Conservation (phyloP, 345 rosid genomes). For the Brassica cretica region DNA sequence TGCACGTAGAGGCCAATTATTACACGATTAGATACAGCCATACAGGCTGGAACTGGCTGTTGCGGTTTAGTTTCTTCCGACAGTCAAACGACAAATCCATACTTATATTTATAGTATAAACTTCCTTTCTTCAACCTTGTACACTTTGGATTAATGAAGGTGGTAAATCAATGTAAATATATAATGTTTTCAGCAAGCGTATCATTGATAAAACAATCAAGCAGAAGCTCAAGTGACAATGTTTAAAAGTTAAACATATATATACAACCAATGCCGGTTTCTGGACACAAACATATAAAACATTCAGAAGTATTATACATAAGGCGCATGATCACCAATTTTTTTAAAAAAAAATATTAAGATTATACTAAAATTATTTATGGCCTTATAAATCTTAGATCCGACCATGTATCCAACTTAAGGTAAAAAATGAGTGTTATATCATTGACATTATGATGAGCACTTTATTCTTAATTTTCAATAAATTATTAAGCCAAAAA, state of each 20-base stretch:
- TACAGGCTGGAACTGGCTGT: conserved; percentile 35
- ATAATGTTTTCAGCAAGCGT: not conserved
- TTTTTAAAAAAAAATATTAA: no score
- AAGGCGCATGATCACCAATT: no score
- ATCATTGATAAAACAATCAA: not conserved
- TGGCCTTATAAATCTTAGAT: no score
- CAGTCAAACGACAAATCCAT: conserved; percentile 32
- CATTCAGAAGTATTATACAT: no score
- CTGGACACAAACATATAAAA: no score
- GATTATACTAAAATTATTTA: no score
- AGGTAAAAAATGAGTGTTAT: not conserved
- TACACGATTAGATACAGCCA: conserved; percentile 9
- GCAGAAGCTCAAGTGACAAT: not conserved
- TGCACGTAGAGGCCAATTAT: conserved; percentile 26
- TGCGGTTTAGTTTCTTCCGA: conserved; percentile 26
- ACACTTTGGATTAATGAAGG: not conserved
- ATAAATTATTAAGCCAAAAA: not conserved
- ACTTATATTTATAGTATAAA: not conserved
- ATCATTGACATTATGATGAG: not conserved
- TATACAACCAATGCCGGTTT: no score
- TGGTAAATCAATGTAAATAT: not conserved
- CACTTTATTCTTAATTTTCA: not conserved
- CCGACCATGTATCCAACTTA: not conserved
- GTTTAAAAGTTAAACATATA: not conserved
- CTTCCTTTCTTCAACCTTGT: conserved; percentile 2